phyloP scores from a whole-genome alignment of 345 rosid species.

The Eucalyptus erythrocorys region DNA sequence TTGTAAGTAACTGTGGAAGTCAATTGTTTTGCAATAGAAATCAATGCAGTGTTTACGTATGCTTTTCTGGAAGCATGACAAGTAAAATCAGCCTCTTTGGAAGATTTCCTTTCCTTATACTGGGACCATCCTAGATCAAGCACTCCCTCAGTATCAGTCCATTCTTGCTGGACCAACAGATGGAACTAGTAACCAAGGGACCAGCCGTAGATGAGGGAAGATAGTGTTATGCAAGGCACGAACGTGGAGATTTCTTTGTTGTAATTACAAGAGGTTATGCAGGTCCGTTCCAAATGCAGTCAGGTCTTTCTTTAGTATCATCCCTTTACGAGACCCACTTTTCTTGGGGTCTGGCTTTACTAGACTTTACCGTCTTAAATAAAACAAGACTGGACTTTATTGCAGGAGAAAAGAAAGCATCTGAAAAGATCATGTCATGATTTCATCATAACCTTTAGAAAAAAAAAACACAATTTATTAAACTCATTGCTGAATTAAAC shows the following conservation, averaged over 20 bases:
- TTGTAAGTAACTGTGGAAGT: background rate
- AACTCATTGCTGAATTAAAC: background rate
- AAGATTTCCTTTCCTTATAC: background rate
- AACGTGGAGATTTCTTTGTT: background rate
- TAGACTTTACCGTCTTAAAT: background rate
- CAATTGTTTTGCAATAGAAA: background rate
- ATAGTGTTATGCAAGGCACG: accelerated
- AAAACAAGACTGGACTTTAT: background rate
- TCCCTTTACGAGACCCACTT: background rate
- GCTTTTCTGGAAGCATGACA: background rate
- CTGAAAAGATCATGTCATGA: background rate
- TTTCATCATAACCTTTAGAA: background rate
- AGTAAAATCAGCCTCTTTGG: background rate
- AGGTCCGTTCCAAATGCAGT: background rate
- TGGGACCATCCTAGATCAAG: accelerated
- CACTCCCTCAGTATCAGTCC: background rate
- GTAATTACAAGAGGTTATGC: background rate
- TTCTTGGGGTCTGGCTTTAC: too few relatives aligned
- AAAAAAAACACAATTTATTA: background rate
- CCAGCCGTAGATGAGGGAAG: background rate
- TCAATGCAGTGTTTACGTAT: background rate
- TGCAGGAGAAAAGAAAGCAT: background rate
- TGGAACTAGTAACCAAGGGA: background rate
- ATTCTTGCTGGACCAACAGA: background rate
- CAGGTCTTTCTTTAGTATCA: background rate